Evolutionary conservation across 1,284 basidiomycete species (phyloP), one percentile per base, ranked within the genome.

Genomic region (Microbotryomycetes sp.): DNA sequence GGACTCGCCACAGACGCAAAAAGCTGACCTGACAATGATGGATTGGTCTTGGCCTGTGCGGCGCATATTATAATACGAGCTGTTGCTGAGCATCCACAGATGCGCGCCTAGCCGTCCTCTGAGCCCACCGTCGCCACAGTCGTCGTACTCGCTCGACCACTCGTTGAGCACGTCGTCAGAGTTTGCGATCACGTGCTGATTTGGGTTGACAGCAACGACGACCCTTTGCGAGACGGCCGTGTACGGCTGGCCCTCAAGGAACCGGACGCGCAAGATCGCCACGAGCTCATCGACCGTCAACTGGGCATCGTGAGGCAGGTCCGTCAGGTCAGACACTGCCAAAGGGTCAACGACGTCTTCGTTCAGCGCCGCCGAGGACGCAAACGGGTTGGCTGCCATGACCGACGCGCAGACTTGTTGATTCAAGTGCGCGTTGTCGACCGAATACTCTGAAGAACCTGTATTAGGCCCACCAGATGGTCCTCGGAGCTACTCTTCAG

Each of bases 41-140:
- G 85, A 84, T 78, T 97, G 92, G 76, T 98, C 94, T 78, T 96
- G 90, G 1, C 84, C 83, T 0, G 93, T 97, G 68, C 94, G 81
- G 54, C 85, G 81, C 91, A 97, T 97, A 77, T 97, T 91, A 75
- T 92, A 97, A 78, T 96, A 97, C 13, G 90, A 87, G 77, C 88
- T 87, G 73, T 91, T 87, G 6, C 89, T 88, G 45, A 89, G 80
- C 66, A 90, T 85, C 76, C 94, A 97, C 57, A 97, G 85, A 73
- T 92, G 90, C 1, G 89, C 89, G 0, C 84, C 82, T 0, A 86
- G 78, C 59, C 47, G 73, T 30, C 62, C 71, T 7, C 60, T 65
- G 67, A 81, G 78, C 65, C 81, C 81, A 2, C 79, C 78, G 2
- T 82, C 82, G 18, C 72, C 75, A 18, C 67, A 68, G 69, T 86